Evolutionary conservation across 139 green algal genomes (phyloP).

Genomic region (Chlamydomonas sp.): DNA sequence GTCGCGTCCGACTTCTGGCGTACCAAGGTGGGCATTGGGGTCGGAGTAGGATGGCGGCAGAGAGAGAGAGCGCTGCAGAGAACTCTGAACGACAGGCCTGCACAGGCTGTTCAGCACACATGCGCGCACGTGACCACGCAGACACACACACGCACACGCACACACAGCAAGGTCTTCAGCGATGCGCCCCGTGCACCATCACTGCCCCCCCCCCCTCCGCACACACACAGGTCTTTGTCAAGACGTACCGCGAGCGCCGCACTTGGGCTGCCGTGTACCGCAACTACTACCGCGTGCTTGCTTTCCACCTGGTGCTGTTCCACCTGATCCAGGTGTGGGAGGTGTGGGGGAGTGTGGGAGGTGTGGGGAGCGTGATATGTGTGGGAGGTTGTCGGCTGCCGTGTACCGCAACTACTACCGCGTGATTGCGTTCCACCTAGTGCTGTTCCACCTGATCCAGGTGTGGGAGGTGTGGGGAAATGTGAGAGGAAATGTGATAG

Average conservation of each 20-base stretch:
- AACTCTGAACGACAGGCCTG: too few species aligned
- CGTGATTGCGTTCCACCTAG: slow-evolving; percentile 32
- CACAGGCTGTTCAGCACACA: too few species aligned
- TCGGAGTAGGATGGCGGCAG: too few species aligned
- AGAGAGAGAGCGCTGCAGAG: too few species aligned
- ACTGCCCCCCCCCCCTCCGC: too few species aligned
- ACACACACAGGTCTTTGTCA: slow-evolving; percentile 42
- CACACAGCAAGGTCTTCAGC: too few species aligned
- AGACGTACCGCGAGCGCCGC: slow-evolving; percentile 47
- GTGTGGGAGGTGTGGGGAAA: slow-evolving; percentile 10
- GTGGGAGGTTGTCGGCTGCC: too few species aligned
- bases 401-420: slow-evolving; percentile 46
- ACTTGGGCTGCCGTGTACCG: slow-evolving; percentile 39
- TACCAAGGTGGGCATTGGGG: slow-evolving; percentile 23
- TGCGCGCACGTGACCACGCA: too few species aligned
- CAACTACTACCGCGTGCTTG: slow-evolving; percentile 38
- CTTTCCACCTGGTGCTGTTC: slow-evolving; percentile 35
- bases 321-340: slow-evolving; percentile 29
- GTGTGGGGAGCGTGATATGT: neutral
- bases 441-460: slow-evolving; percentile 38
- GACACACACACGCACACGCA: too few species aligned
- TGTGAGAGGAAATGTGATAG: too few species aligned
- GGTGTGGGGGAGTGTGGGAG: neutral
- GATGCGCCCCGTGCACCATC: too few species aligned
- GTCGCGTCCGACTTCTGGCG: slow-evolving; percentile 41